A percentile compares a stretch with the other conserved stretches of the same genome.
phyloP scores from a whole-genome alignment of 495 filamentous ascomycete species.

The Daldinia vernicosa region DNA sequence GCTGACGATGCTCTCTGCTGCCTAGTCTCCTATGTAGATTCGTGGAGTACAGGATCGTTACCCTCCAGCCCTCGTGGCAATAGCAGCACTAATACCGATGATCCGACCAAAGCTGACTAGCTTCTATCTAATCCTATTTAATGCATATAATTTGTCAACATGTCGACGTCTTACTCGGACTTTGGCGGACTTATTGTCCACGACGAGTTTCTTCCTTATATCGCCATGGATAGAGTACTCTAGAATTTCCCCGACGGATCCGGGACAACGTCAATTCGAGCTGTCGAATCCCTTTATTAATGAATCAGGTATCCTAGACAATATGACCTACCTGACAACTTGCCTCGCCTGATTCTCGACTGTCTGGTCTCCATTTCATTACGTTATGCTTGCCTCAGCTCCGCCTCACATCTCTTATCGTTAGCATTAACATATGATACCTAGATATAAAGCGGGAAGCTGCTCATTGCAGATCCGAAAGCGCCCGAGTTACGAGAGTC shows the following conservation, averaged over 20 bases:
- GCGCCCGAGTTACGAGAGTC: slow-evolving; percentile 32
- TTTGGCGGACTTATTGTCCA: slow-evolving; percentile 37
- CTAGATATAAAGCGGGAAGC: slow-evolving; percentile 16
- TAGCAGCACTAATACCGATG: slow-evolving; percentile 21
- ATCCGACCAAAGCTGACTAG: slow-evolving; percentile 4
- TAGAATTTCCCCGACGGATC: slow-evolving; percentile 34
- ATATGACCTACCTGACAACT: not conserved
- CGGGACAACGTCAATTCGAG: slow-evolving; percentile 20
- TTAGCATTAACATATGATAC: slow-evolving; percentile 20
- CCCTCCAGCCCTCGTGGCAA: slow-evolving; percentile 1
- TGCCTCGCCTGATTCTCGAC: slow-evolving; percentile 7
- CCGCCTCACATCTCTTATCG: slow-evolving; percentile 28
- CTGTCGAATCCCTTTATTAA: slow-evolving; percentile 13
- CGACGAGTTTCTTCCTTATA: slow-evolving; percentile 1
- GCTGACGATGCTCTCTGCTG: slow-evolving; percentile 38
- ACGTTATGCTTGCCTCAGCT: slow-evolving; percentile 22
- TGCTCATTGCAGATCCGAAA: slow-evolving; percentile 30
- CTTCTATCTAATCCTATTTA: not conserved
- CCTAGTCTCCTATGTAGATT: slow-evolving; percentile 23
- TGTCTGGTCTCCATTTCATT: slow-evolving; percentile 12
- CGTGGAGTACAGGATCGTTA: slow-evolving; percentile 10
- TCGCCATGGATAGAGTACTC: slow-evolving; percentile 8
- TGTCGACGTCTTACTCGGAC: slow-evolving; percentile 26
- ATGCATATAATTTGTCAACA: slow-evolving; percentile 16
- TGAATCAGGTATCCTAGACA: not conserved